Conservation (phyloP, 768 basidiomycete species). For the Pulveroboletus frians region DNA sequence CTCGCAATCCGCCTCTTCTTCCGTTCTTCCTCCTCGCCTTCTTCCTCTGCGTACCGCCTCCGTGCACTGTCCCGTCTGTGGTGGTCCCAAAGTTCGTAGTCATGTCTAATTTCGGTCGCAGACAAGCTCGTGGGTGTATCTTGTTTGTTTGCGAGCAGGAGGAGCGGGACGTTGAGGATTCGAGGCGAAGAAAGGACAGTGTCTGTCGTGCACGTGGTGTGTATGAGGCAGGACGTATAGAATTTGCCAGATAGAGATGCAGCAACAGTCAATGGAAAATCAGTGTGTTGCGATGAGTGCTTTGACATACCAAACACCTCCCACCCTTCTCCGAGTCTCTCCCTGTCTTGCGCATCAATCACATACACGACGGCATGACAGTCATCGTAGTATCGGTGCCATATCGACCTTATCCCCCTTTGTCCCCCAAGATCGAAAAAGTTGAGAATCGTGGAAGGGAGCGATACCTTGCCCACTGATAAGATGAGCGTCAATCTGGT, state of each 20-base stretch:
- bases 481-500: not conserved
- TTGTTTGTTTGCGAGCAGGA: conserved; percentile 96
- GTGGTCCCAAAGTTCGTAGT: conserved; percentile 85
- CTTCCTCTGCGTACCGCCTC: conserved; percentile 44
- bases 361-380: conserved; percentile 97
- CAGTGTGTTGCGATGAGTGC: too few species aligned
- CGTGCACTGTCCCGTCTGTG: conserved; percentile 66
- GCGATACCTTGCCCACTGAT: conserved; percentile 84
- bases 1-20: conserved; percentile 62
- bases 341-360: conserved; percentile 88
- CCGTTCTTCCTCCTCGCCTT: conserved; percentile 40
- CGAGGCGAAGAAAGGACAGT: conserved; percentile 83
- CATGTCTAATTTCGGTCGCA: conserved; percentile 85
- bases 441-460: conserved; percentile 90
- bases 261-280: not conserved
- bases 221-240: too few species aligned
- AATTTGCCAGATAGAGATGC: not conserved
- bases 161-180: conserved; percentile 82
- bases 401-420: conserved; percentile 87
- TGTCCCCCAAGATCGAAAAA: conserved; percentile 99
- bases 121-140: conserved; percentile 76
- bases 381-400: conserved; percentile 93
- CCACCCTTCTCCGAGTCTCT: conserved; percentile 91
- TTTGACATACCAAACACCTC: conserved; percentile 84
- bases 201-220: conserved; percentile 39